These are phyloP conservation scores for Dendrobium chrysotoxum DNA, from an alignment of 106 monocot genomes.

Conservation along the genomic window DNA sequence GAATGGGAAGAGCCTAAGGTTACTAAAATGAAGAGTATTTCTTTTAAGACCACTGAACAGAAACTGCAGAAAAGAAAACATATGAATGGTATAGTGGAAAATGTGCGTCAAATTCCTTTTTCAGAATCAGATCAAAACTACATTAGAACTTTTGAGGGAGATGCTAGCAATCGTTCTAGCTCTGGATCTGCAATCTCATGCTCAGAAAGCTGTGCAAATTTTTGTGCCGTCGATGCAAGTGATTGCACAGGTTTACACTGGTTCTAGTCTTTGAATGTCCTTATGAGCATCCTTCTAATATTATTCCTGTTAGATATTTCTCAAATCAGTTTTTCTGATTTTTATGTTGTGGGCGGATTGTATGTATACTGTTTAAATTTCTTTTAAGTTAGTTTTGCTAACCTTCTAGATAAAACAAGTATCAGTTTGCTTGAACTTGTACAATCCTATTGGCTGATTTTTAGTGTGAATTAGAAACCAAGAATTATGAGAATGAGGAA, in stretches of 20 bases:
- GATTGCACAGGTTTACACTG: constrained; percentile 54
- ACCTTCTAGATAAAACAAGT: background rate
- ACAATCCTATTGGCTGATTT: background rate
- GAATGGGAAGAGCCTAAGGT: constrained; percentile 51
- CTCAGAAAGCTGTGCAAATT: constrained; percentile 89
- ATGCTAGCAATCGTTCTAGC: constrained; percentile 73
- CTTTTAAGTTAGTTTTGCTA: background rate
- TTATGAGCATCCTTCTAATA: background rate
- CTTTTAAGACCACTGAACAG: constrained; percentile 41
- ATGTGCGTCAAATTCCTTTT: constrained; percentile 33
- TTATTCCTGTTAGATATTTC: background rate
- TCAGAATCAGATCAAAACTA: constrained; percentile 54
- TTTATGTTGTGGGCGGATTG: background rate
- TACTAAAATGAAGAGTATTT: constrained; percentile 38
- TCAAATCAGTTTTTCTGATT: background rate
- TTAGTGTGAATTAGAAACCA: background rate
- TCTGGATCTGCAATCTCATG: constrained; percentile 87
- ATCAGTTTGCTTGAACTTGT: background rate
- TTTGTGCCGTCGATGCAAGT: constrained; percentile 56
- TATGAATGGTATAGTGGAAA: constrained; percentile 17
- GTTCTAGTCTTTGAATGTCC: background rate
- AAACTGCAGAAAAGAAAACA: constrained; percentile 52
- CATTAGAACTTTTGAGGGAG: constrained; percentile 48
- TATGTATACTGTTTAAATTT: background rate
- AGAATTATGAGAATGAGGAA: background rate